These are phyloP conservation scores for Leishmania major DNA, from an alignment of 208 protist species.

Conservation along the genomic window DNA sequence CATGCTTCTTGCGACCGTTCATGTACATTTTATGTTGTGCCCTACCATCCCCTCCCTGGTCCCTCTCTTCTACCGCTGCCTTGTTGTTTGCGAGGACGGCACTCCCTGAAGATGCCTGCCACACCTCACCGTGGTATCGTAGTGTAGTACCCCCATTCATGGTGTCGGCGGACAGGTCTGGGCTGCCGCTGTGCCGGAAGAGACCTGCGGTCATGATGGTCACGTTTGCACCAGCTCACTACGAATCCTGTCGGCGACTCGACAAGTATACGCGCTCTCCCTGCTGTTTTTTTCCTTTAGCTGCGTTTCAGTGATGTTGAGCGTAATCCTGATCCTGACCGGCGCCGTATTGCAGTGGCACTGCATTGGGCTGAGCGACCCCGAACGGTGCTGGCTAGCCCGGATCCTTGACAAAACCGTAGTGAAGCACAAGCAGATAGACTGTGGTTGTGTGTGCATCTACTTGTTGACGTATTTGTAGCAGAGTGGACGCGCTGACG, in stretches of 20 bases:
- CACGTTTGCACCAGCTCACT: background rate
- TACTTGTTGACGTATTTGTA: background rate
- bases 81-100: background rate
- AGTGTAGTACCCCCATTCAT: background rate
- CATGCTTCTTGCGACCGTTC: background rate
- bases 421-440: background rate
- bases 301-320: background rate
- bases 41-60: background rate
- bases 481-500: background rate
- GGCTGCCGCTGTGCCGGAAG: background rate
- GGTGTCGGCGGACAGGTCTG: background rate
- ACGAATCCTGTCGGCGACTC: background rate
- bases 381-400: background rate
- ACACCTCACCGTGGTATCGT: background rate
- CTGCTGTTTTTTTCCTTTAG: background rate
- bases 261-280: background rate
- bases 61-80: background rate
- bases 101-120: background rate
- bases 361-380: background rate
- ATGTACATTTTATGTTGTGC: background rate
- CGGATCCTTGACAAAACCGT: background rate
- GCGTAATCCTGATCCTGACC: background rate
- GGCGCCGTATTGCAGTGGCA: background rate
- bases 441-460: background rate
- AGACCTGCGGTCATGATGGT: background rate